Base-by-base conservation (phyloP, 192 early-diverging fungal species). In the Linnemannia exigua region DNA sequence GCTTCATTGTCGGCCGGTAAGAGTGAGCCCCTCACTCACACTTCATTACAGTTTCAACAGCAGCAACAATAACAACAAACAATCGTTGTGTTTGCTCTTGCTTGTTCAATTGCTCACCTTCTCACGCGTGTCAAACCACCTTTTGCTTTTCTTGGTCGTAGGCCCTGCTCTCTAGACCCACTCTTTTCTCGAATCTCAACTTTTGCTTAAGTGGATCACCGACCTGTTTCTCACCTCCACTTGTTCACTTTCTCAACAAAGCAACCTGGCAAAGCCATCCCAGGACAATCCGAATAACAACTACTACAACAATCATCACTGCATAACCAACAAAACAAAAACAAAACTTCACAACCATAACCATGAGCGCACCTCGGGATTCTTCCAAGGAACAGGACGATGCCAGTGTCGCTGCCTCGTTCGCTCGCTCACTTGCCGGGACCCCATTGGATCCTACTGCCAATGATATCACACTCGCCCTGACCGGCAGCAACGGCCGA, bases 361-460 rank as follows among this genome's bases (percentile, higher is more conserved):
- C 79, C 58, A 86, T 86, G 84, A 79, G 74, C 69, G 66, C 74
- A 50, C 84, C 84, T 80, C 78, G 76, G 74, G 78, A 86, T 69
- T 79, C 84, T 33, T 74, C 38, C 31, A 76, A 31, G 75, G 84
- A 86, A 79, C 82, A 84, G 58, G 78, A 76, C 52, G 84, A 86
- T 37, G 38, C 67, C 46, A 72, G 69, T 71, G 75, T 79, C 37
- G 54, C 84, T 8, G 84, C 78, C 17, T 86, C 79, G 4, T 86
- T 86, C 76, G 84, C 84, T 28, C 84, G 80, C n/a, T 86, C 84
- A 41, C 78, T 86, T 20, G 73, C 79, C 17, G 84, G 72, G 38
- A 79, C 79, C 36, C 84, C 84, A 41, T 41, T 80, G 25, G 78
- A 80, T 50, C 0, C 25, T 50, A 80, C 84, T 16, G 58, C 83